Evolutionary conservation across 1,139 yeast species (phyloP), one percentile per base, ranked within the genome.

Genomic region (Tardiomyces depauwii): DNA sequence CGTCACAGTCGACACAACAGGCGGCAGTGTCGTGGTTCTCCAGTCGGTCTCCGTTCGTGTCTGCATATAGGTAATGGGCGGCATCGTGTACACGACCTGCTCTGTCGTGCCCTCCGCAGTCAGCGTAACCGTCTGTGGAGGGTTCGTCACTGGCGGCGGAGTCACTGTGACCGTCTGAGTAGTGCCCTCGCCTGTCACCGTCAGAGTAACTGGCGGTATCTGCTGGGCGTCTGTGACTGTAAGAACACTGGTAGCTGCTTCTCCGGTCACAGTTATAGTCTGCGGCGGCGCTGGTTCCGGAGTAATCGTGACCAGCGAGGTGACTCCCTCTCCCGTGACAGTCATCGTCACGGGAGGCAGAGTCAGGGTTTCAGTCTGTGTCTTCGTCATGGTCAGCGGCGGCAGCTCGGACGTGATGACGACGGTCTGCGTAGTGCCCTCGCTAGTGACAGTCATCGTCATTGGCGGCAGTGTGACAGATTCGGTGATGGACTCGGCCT

Each of bases 41-140:
- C 36, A 30, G 10, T 10, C 11, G n/a, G 36, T 30, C 36, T 30
- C 36, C 11, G 16, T 30, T 11, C 10, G 36, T 3, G 10, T 13
- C 36, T 30, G 5, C 5, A 11, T 30, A 11, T 30, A 30, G 5
- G 36, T 30, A 5, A 30, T 11, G 5, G 36, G 36, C 5, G 36
- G 36, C 16, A 30, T 3, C 4, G 16, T 30, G 36, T 30, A 30
- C 16, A 14, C 16, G 16, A 30, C 36, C 16, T 30, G 10, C 16
- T 14, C 16, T 12, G 36, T 30, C 5, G 36, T 30, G 10, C 41
- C 47, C 7, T 41, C 45, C 2, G 48, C 47, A 19, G 52, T 45
- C 13, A 45, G 16, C 23, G 51, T 48, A 11, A 47, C 46, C 7
- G 50, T 47, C 28, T 40, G 21, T 19, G 41, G 30, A 9, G 42